Conservation (phyloP, 306 rosid species). For the Cucumis cinereus region DNA sequence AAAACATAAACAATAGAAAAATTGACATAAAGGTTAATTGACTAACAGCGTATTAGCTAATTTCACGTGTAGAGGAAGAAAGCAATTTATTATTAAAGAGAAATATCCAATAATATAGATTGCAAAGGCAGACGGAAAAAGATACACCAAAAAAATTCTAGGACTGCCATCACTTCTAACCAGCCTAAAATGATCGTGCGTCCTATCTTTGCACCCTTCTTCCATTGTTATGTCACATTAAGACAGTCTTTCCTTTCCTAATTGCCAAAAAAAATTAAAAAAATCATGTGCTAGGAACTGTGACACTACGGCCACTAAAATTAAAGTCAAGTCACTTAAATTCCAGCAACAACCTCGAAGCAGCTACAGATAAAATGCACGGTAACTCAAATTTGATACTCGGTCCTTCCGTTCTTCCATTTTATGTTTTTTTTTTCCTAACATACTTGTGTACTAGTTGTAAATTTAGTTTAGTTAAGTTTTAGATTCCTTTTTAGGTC, state of each 20-base stretch:
- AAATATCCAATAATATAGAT: too few relatives aligned
- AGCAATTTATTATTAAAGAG: too few relatives aligned
- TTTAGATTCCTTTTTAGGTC: background rate
- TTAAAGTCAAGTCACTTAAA: background rate
- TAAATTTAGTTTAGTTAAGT: background rate
- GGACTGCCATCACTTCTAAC: background rate
- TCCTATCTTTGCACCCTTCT: background rate
- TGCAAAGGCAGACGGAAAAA: background rate
- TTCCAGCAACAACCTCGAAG: background rate
- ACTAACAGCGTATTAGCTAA: too few relatives aligned
- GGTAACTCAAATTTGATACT: background rate
- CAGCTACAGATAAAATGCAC: background rate
- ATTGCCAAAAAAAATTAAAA: too few relatives aligned
- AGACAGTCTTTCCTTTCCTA: too few relatives aligned
- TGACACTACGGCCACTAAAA: background rate
- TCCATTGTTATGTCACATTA: background rate
- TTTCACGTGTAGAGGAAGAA: too few relatives aligned
- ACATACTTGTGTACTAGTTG: background rate
- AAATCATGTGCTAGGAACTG: background rate
- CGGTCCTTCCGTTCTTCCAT: background rate
- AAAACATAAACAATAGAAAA: too few relatives aligned
- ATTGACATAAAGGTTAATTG: too few relatives aligned
- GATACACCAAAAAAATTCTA: background rate
- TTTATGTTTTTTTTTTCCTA: background rate
- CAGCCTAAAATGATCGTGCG: background rate